Evolutionary conservation across 2,329 filamentous ascomycete species (phyloP).

Genomic region (Monosporascus sp.): DNA sequence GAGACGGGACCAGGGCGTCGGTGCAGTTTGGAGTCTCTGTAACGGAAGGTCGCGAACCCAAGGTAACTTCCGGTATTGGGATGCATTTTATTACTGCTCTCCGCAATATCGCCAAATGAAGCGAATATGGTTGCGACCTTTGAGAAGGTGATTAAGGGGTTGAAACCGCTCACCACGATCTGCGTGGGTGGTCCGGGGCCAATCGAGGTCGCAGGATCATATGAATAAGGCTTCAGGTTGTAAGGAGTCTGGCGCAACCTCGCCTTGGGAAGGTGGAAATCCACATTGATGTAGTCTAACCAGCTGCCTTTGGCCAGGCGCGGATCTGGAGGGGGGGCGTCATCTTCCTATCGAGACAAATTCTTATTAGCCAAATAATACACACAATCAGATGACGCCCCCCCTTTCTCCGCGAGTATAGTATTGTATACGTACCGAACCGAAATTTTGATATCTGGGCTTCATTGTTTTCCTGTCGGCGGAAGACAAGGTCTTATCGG

Average conservation of each 20-base stretch:
- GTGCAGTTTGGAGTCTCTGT: conserved; percentile 64
- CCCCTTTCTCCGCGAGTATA: conserved; percentile 38
- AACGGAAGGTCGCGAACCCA: conserved; percentile 88
- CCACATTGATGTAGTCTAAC: conserved; percentile 63
- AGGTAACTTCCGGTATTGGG: conserved; percentile 91
- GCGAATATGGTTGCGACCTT: conserved; percentile 74
- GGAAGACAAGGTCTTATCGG: conserved; percentile 37
- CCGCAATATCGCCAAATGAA: conserved; percentile 79
- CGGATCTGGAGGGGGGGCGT: conserved; percentile 75
- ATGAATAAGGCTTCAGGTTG: conserved; percentile 73
- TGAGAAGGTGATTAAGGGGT: conserved; percentile 77
- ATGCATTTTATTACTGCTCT: conserved; percentile 91
- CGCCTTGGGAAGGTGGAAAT: conserved; percentile 66
- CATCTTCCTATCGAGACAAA: conserved; percentile 64
- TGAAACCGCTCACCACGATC: conserved; percentile 93
- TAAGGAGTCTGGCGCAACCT: conserved; percentile 71
- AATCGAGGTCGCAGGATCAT: conserved; percentile 77
- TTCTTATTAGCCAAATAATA: conserved; percentile 51
- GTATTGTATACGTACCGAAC: conserved; percentile 56
- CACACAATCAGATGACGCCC: conserved; percentile 57
- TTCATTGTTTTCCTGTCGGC: conserved; percentile 55
- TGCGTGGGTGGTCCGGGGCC: conserved; percentile 86
- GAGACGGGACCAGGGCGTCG: conserved; percentile 51
- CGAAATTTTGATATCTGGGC: conserved; percentile 59
- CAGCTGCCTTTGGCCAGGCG: conserved; percentile 67